These are phyloP conservation scores for Colletotrichum tropicale DNA, from an alignment of 2,329 filamentous ascomycete species.

Conservation along the genomic window DNA sequence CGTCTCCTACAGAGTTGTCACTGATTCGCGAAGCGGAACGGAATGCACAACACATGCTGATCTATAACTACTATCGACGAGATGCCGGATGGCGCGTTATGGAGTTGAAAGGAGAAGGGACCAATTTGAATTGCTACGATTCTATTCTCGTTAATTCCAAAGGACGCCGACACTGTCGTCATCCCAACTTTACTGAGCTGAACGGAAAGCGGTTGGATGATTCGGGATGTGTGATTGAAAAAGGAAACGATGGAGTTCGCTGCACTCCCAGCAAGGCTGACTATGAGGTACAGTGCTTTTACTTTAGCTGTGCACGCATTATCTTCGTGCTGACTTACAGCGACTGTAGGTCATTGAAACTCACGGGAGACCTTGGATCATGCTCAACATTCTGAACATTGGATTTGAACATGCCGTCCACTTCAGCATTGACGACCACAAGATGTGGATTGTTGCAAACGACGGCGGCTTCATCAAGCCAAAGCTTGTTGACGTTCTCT, in stretches of 20 bases:
- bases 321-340: background rate
- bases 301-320: background rate
- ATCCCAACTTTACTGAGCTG: background rate
- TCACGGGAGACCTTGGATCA: background rate
- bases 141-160: constrained; percentile 67
- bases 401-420: constrained; percentile 5
- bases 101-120: background rate
- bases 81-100: background rate
- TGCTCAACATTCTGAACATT: constrained; percentile 1
- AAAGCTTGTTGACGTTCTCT: constrained; percentile 30
- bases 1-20: background rate
- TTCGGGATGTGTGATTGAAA: background rate
- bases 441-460: constrained; percentile 57
- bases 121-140: constrained; percentile 54
- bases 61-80: constrained; percentile 5
- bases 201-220: background rate
- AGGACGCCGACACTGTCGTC: constrained; percentile 55
- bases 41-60: background rate
- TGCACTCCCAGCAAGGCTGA: background rate
- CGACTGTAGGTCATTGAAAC: background rate
- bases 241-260: background rate
- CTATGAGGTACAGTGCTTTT: background rate
- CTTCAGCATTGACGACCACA: constrained; percentile 54
- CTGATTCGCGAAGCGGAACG: background rate
- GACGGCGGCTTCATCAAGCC: constrained; percentile 60